phyloP scores from a whole-genome alignment of 441 rosid genomes.

The Gossypium aridum region DNA sequence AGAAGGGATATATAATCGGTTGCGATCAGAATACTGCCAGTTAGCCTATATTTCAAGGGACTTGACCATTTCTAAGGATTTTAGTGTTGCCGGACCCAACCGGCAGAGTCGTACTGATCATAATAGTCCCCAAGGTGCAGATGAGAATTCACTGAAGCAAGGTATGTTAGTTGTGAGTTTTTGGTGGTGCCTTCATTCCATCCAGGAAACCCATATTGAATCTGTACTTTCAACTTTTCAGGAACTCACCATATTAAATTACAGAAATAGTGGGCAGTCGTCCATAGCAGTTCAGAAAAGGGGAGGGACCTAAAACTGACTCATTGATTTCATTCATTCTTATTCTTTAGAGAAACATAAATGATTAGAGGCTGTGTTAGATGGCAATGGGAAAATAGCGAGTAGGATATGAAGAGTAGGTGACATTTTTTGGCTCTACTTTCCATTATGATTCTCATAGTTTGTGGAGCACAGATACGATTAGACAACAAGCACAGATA shows the following conservation, averaged over 20 bases:
- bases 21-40: conserved; percentile 67
- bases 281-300: conserved; percentile 15
- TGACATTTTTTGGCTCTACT: not conserved
- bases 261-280: conserved; percentile 22
- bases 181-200: not conserved
- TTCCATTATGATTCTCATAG: not conserved
- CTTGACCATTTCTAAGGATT: conserved; percentile 18
- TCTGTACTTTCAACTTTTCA: conserved; percentile 18
- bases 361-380: not conserved
- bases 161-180: conserved; percentile 28
- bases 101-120: not conserved
- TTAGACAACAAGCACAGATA: not conserved
- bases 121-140: conserved; percentile 3
- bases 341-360: not conserved
- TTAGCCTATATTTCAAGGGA: conserved; percentile 29
- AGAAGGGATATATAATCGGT: conserved; percentile 42
- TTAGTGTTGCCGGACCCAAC: conserved; percentile 16
- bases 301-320: not conserved
- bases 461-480: not conserved
- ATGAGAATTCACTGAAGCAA: conserved; percentile 27
- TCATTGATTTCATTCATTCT: not conserved
- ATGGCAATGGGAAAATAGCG: not conserved
- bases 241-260: conserved; percentile 34
- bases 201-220: conserved; percentile 12
- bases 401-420: not conserved